Conservation (phyloP, 1,284 basidiomycete species). For the Wallemia mellicola region DNA sequence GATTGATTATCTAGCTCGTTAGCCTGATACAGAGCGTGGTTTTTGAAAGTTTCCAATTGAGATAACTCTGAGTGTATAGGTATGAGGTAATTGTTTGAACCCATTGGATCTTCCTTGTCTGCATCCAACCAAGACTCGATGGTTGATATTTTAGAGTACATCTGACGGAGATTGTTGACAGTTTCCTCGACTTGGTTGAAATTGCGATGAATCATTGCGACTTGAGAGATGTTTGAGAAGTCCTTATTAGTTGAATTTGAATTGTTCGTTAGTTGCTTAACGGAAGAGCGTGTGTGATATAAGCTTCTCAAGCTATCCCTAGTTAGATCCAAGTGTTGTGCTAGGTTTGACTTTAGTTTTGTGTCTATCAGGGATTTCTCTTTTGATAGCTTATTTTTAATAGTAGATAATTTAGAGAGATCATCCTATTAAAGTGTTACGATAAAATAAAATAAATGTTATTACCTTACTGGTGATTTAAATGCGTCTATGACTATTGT, state of each 20-base stretch:
- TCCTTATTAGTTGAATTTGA: constrained; percentile 12
- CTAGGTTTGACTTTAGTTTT: constrained; percentile 67
- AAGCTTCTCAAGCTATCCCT: constrained; percentile 65
- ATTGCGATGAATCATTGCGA: constrained; percentile 81
- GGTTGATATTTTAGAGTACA: constrained; percentile 52
- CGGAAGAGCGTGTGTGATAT: constrained; percentile 45
- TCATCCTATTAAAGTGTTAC: constrained; percentile 51
- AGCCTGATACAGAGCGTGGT: constrained; percentile 70
- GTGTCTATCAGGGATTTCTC: constrained; percentile 89
- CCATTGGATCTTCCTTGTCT: constrained; percentile 40
- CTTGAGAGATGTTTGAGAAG: constrained; percentile 77
- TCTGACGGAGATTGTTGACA: constrained; percentile 65
- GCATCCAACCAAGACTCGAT: constrained; percentile 46
- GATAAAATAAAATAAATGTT: not conserved
- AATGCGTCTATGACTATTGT: not conserved
- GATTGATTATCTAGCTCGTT: constrained; percentile 47
- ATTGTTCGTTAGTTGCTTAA: constrained; percentile 38
- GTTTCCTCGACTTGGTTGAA: constrained; percentile 86
- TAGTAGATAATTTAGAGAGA: constrained; percentile 57
- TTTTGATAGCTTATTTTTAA: constrained; percentile 80
- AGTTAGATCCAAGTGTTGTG: constrained; percentile 74
- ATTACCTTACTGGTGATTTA: not conserved
- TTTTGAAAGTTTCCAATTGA: constrained; percentile 72
- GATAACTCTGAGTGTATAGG: constrained; percentile 65
- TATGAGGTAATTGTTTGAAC: constrained; percentile 60